Conservation (phyloP, 2,329 filamentous ascomycete genomes). For the Monilinia laxa region DNA sequence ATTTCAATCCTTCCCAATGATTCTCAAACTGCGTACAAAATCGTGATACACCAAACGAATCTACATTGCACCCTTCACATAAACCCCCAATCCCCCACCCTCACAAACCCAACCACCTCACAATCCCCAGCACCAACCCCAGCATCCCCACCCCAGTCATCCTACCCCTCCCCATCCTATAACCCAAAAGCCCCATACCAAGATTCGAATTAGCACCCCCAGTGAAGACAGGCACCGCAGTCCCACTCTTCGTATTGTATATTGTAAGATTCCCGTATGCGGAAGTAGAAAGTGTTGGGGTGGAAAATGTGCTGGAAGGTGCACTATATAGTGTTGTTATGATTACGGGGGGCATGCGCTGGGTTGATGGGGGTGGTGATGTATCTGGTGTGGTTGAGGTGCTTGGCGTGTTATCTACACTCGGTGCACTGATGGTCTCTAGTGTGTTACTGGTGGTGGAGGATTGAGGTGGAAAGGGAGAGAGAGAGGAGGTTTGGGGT, state of each 20-base stretch:
- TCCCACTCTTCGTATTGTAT: not conserved
- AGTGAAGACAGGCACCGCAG: not conserved
- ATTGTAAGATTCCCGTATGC: not conserved
- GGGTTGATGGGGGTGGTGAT: no score
- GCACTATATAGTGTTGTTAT: not conserved
- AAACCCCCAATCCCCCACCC: conserved; percentile 29
- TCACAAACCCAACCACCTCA: not conserved
- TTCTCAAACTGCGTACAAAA: no score
- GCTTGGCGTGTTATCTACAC: not conserved
- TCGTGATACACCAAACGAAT: no score
- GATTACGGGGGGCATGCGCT: not conserved
- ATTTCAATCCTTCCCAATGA: no score
- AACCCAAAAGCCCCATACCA: no score
- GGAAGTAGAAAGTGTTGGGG: not conserved
- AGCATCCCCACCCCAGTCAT: not conserved
- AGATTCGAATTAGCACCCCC: not conserved
- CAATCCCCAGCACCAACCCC: not conserved
- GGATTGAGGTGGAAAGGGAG: no score
- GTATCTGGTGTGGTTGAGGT: not conserved
- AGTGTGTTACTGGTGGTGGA: not conserved
- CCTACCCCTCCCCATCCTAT: no score
- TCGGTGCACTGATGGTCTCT: not conserved
- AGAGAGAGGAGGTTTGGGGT: not conserved
- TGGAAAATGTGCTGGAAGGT: not conserved
- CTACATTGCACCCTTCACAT: conserved; percentile 23